Evolutionary conservation across 805 yeast genomes (phyloP), one percentile per base, ranked within the genome.

Genomic region (Nakazawaea wickerhamii): DNA sequence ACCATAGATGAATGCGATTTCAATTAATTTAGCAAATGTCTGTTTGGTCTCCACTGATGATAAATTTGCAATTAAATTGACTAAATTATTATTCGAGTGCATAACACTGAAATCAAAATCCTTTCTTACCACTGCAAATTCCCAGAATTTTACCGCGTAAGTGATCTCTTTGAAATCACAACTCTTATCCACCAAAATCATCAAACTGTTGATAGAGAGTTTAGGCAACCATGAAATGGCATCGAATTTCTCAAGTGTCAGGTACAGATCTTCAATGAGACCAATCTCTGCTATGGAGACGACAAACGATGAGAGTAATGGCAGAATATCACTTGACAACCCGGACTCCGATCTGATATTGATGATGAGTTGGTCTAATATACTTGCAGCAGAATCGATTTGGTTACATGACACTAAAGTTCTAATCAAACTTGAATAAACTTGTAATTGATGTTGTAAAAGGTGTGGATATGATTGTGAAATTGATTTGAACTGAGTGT

Each of bases 301-400:
- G 27, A 63, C 34, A 40, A 43, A 64, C 26, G 54, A 39, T 8
- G 65, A 55, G 13, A 63, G 37, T 25, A 61, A 34, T 4, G 45
- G 43, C 40, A 14, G 28, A n/a, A 48, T 30, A 22, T 42, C 43
- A 26, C 36, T 36, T 30, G 37, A 21, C 38, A 38, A 18, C 28
- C 48, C 48, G 11, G 48, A 34, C 20, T 60, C 59, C 18, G 57
- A 52, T 51, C 65, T 67, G 50, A 68, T 68, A 35, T 74, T 73
- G 0, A 65, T 50, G 32, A 82, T 56, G 5, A 81, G 63, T 31
- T 68, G 63, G 53, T 82, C 84, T 51, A 84, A 60, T 43, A 81
- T 70, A 45, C 71, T 65, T 1, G 82, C 69, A 3, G 87, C 80
- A 31, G 71, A 50, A 7, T 65, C 63, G 28, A 68, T 49, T 48